A percentile compares a stretch with the other conserved stretches of the same genome.
Conservation (phyloP, 139 green algal genomes). For the Chlorella sp. region DNA sequence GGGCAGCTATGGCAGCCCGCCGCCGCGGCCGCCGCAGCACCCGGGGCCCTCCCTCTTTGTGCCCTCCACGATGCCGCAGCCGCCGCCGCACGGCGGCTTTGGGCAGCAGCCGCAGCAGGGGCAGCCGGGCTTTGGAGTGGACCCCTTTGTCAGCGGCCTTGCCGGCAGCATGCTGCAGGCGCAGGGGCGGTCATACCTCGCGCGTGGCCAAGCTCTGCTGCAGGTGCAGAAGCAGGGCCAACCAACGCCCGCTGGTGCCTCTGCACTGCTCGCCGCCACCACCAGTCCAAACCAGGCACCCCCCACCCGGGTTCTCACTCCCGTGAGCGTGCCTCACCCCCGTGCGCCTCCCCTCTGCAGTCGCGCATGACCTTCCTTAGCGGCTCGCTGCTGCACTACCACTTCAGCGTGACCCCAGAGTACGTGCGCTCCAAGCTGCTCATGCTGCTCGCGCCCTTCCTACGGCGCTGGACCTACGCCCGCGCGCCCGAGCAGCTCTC, state of each 20-base stretch:
- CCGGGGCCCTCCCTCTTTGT: not conserved
- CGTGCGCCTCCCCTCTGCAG: slow-evolving; percentile 6
- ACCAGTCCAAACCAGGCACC: too few relatives aligned
- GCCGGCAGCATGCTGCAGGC: slow-evolving; percentile 54
- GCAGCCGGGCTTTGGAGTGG: not conserved
- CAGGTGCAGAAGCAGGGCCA: slow-evolving; percentile 5
- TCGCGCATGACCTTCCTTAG: slow-evolving; percentile 75
- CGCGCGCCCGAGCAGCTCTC: slow-evolving; percentile 79
- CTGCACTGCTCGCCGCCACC: too few relatives aligned
- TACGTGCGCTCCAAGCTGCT: slow-evolving; percentile 93
- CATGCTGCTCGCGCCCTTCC: slow-evolving; percentile 89
- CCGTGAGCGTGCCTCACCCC: too few relatives aligned
- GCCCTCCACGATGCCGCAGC: not conserved
- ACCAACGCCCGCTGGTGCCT: not conserved
- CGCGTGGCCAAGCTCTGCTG: slow-evolving; percentile 52
- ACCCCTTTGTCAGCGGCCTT: slow-evolving; percentile 45
- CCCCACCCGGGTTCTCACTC: not conserved
- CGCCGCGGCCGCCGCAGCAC: too few relatives aligned
- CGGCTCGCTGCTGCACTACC: slow-evolving; percentile 73
- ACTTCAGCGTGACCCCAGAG: slow-evolving; percentile 84
- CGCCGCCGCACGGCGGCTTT: not conserved
- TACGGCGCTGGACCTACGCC: slow-evolving; percentile 87
- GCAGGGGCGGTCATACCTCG: slow-evolving; percentile 49
- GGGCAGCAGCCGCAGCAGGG: not conserved
- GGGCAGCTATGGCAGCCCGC: too few relatives aligned